These are phyloP conservation scores for Phialocephala sp. DNA, from an alignment of 2,329 filamentous ascomycete species.

Conservation along the genomic window DNA sequence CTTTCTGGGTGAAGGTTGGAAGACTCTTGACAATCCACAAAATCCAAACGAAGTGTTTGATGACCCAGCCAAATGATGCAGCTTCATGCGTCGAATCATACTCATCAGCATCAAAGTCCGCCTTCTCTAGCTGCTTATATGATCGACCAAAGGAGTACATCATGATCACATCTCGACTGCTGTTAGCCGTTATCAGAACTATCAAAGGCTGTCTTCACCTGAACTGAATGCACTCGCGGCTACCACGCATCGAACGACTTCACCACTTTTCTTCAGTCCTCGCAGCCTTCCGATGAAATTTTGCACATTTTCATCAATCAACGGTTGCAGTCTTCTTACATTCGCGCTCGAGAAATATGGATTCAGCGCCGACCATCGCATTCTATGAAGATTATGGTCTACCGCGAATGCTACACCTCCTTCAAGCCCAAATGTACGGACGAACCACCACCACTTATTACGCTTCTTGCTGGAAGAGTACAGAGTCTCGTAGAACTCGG, in stretches of 20 bases:
- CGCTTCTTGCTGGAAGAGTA: slow-evolving; percentile 39
- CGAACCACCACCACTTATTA: slow-evolving; percentile 29
- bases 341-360: slow-evolving; percentile 33
- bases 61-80: slow-evolving; percentile 11
- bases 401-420: slow-evolving; percentile 28
- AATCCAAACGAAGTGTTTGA: slow-evolving; percentile 13
- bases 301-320: slow-evolving; percentile 30
- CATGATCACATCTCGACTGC: slow-evolving; percentile 35
- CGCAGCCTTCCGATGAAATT: slow-evolving; percentile 22
- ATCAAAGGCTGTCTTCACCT: slow-evolving; percentile 13
- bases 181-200: background rate
- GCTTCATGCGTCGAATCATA: slow-evolving; percentile 14
- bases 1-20: background rate
- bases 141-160: slow-evolving; percentile 36
- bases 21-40: background rate
- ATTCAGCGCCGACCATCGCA: slow-evolving; percentile 29
- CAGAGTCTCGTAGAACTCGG: slow-evolving; percentile 48
- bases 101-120: slow-evolving; percentile 23
- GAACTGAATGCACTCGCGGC: slow-evolving; percentile 22
- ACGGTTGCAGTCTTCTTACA: slow-evolving; percentile 25
- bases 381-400: slow-evolving; percentile 31
- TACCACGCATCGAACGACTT: slow-evolving; percentile 8
- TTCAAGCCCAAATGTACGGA: slow-evolving; percentile 18
- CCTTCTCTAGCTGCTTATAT: slow-evolving; percentile 26
- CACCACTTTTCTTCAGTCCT: slow-evolving; percentile 17